Evolutionary conservation across 2,329 filamentous ascomycete genomes (phyloP).

Genomic region (Fusarium concolor): DNA sequence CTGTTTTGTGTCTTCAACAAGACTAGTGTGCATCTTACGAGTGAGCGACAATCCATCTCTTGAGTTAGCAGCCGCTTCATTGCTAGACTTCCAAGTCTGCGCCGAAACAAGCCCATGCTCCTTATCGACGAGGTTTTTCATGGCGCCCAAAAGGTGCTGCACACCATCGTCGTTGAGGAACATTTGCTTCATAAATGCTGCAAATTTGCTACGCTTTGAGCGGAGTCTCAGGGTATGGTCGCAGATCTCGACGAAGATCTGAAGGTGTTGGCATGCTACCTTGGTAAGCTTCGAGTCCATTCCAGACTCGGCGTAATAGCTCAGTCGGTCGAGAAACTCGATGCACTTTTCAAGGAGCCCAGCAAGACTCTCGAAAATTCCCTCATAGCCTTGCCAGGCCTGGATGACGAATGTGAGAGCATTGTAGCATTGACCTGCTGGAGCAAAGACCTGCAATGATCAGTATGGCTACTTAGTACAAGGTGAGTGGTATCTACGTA

Average conservation of each 20-base stretch:
- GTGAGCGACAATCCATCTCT: not conserved
- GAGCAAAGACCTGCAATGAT: not conserved
- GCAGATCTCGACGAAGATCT: slow-evolving; percentile 3
- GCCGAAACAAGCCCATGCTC: not conserved
- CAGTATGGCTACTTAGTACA: not conserved
- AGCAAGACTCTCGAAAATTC: not conserved
- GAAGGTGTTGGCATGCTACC: not conserved
- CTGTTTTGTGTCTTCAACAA: not conserved
- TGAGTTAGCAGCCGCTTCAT: not conserved
- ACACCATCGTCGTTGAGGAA: slow-evolving; percentile 5
- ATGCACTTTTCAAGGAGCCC: not conserved
- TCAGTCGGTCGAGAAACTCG: not conserved
- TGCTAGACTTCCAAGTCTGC: not conserved
- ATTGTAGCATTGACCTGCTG: slow-evolving; percentile 3
- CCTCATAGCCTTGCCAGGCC: not conserved
- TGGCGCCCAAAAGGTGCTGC: not conserved
- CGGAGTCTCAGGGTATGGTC: not conserved
- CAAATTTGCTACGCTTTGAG: not conserved
- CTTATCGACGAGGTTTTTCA: not conserved
- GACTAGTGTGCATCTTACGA: not conserved
- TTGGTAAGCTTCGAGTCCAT: slow-evolving; percentile 2
- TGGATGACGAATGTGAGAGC: not conserved
- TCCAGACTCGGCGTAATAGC: not conserved
- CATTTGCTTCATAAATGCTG: slow-evolving; percentile 4
- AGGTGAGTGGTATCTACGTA: not conserved